Base-by-base conservation (phyloP, 805 yeast genomes). In the Lipomyces mesembrius region DNA sequence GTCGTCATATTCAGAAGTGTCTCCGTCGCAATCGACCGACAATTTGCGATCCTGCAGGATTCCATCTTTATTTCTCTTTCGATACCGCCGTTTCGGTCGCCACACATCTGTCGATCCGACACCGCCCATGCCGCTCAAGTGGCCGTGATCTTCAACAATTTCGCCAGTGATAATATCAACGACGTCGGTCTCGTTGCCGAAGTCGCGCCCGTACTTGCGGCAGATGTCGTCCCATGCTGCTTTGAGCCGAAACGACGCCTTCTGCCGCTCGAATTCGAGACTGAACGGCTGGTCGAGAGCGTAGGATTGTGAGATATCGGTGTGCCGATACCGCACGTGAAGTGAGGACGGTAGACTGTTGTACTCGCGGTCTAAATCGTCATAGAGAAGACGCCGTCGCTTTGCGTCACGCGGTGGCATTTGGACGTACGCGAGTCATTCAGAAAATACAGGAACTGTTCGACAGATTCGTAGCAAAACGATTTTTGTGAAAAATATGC, bases 101-200 rank as follows among this genome's bases (percentile, higher is more conserved):
- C 60, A 51, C 3, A 51, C 25, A 17, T 39, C 25, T 29, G 35
- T 22, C 29, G 32, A 6, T 32, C 53, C 49, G 6, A 14, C 29
- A 3, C 8, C 39, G 3, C 34, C 46, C 43, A 68, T 20, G 5
- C 63, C 61, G 7, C 49, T 35, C 27, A 90, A 72, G 76, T 90
- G 96, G 1, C 96, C 96, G 61, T 85, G 83, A 72, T 90, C 92
- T 39, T 80, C 83, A 1, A 87, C 75, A 1, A 90, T 83, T 64
- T 83, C 80, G 0, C 94, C 93, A 0, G 92, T 86, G 9, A 75
- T 74, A 27, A 90, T 73, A 74, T 90, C 92, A 14, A 81, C 74
- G 5, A 80, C 71, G 66, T 81, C 83, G 14, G 81, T 80, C 57
- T 78, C 79, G 20, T 75, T 71, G 14, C 70, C 72, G 43, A 74